Base-by-base conservation (phyloP, 2,329 filamentous ascomycete genomes). In the Diaporthe batatas region DNA sequence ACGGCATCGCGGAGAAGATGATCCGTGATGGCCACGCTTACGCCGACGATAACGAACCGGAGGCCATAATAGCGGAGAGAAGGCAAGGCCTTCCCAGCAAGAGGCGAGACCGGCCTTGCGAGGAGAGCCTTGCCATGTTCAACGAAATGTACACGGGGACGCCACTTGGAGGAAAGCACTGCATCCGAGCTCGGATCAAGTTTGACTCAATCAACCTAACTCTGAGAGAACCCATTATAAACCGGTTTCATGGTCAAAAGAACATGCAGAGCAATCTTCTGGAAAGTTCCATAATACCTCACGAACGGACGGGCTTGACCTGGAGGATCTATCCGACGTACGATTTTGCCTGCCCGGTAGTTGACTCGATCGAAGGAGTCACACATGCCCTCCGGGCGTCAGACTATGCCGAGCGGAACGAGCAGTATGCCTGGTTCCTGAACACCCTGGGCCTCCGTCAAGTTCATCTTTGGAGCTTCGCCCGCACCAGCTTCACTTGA, bases 201-300 rank as follows among this genome's bases (percentile, higher is more conserved):
- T 90, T 93, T 77, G 94, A 97, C 82, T 93, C 96, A 84, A 93
- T 93, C 76, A 98, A 99, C 87, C 97, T 97, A 84, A 94, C 96
- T 70, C 91, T 98, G 90, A 90, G 96, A 76, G 96, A 99, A 82
- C 96, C 96, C 14, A 95, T 98, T 83, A 97, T 99, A 82, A 98
- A 98, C 87, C 92, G 96, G 77, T 98, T 94, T 89, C 8, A 32
- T 16, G 32, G 36, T 11, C 21, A 5, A 11, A 58, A 36, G 32
- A 32, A 58, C 16, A 32, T 21, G 23, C 32, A 58, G 4, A 34
- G n/a, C 1, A 59, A 42, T 6, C 36, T n/a, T 12, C 16, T 23
- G 6, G 98, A 97, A 80, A 79, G 85, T 73, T 86, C 86, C 71
- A 85, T 86, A 39, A 85, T 86, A 39, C 12, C 86, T 25, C 93